Evolutionary conservation across 805 yeast genomes (phyloP).

Genomic region (Isabelozyma rhagii): DNA sequence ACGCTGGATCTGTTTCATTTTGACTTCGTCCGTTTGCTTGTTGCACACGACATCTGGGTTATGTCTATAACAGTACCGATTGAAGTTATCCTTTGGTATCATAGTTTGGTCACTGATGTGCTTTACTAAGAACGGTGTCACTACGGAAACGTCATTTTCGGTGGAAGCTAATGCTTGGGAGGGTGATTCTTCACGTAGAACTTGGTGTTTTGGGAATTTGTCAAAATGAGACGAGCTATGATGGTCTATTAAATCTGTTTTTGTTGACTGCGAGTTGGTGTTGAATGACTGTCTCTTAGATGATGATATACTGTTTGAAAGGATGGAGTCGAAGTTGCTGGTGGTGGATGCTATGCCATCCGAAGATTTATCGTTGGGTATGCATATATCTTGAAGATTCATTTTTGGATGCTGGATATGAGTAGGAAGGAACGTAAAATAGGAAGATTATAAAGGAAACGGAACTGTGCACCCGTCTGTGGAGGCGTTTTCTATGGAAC

Average conservation of each 20-base stretch:
- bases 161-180: slow-evolving; percentile 6
- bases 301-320: slow-evolving; percentile 4
- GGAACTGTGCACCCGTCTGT: neutral
- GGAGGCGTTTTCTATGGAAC: neutral
- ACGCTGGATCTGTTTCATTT: slow-evolving; percentile 62
- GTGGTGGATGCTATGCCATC: slow-evolving; percentile 1
- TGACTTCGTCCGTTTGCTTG: slow-evolving; percentile 60
- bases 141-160: slow-evolving; percentile 22
- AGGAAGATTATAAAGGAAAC: too few species aligned
- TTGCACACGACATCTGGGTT: slow-evolving; percentile 82
- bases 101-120: slow-evolving; percentile 40
- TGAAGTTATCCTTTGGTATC: slow-evolving; percentile 51
- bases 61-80: slow-evolving; percentile 85
- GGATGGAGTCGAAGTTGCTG: slow-evolving; percentile 4
- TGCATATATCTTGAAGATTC: slow-evolving; percentile 9
- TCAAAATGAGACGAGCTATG: neutral
- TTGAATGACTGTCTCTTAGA: neutral
- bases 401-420: neutral
- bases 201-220: neutral
- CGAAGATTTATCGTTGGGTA: slow-evolving; percentile 1
- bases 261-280: slow-evolving; percentile 1
- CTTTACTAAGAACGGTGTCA: slow-evolving; percentile 39
- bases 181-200: neutral
- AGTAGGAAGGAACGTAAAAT: neutral
- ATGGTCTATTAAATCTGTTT: slow-evolving; percentile 1